phyloP scores from a whole-genome alignment of 257 asterid species.

The Solanum etuberosum region DNA sequence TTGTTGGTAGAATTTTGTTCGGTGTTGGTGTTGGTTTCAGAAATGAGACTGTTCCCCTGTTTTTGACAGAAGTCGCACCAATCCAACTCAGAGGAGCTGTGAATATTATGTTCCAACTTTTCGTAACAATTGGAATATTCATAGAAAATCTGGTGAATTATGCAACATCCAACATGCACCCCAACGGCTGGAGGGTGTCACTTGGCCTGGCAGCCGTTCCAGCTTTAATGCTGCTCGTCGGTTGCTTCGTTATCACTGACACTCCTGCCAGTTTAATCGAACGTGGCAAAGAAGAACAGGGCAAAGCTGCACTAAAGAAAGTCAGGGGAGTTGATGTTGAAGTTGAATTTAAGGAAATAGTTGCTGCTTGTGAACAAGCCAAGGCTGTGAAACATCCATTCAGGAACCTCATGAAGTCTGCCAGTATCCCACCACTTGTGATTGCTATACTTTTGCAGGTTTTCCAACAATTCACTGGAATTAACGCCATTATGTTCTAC shows the following conservation, averaged over 20 bases:
- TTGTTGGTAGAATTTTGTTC: slow-evolving; percentile 54
- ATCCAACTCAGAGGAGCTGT: slow-evolving; percentile 68
- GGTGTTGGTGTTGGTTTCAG: slow-evolving; percentile 86
- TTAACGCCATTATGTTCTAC: slow-evolving; percentile 70
- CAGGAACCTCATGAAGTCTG: slow-evolving; percentile 25
- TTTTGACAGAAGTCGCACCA: slow-evolving; percentile 76
- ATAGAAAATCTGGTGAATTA: slow-evolving; percentile 60
- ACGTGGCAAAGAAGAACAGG: slow-evolving; percentile 26
- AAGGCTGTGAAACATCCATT: slow-evolving; percentile 26
- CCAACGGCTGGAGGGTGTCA: slow-evolving; percentile 60
- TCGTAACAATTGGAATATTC: slow-evolving; percentile 65
- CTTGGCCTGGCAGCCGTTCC: slow-evolving; percentile 57
- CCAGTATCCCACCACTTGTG: slow-evolving; percentile 37
- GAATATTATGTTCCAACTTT: slow-evolving; percentile 76
- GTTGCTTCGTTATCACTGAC: slow-evolving; percentile 50
- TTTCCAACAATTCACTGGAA: slow-evolving; percentile 76
- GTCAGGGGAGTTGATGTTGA: slow-evolving; percentile 63
- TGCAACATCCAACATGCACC: slow-evolving; percentile 31
- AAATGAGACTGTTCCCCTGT: slow-evolving; percentile 84
- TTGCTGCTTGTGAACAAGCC: slow-evolving; percentile 36
- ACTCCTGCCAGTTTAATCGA: slow-evolving; percentile 65
- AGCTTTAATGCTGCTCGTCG: slow-evolving; percentile 26
- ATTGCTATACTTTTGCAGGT: slow-evolving; percentile 27
- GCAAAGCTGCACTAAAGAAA: slow-evolving; percentile 23
- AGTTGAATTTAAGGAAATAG: slow-evolving; percentile 34